Evolutionary conservation across 495 filamentous ascomycete species (phyloP), one percentile per base, ranked within the genome.

Genomic region (Aspergillus wentii): DNA sequence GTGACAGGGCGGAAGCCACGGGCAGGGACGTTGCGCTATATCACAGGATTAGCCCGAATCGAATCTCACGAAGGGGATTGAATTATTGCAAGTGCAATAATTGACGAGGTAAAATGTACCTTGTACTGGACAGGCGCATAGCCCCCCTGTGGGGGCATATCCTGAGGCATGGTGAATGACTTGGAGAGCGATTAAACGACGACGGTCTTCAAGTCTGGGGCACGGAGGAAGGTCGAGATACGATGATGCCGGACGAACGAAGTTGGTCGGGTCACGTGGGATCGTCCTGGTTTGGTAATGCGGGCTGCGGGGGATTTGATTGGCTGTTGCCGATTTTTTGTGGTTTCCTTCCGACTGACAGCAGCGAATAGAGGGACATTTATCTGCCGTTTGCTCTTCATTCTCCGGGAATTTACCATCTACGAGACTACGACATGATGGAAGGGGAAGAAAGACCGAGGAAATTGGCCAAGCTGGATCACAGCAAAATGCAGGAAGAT

Each of bases 41-140:
- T 23, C 17, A 32, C 10, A 17, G 20, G n/a, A n/a, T n/a, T n/a
- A n/a, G n/a, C n/a, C n/a, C n/a, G n/a, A n/a, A n/a, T n/a, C n/a
- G n/a, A n/a, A n/a, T n/a, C n/a, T n/a, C n/a, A n/a, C n/a, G n/a
- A n/a, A 33, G 35, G 14, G 35, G 17, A n/a, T 9, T 19, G 9
- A 29, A 18, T 30, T 19, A 25, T 37, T 17, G 14, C 23, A 4
- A 3, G n/a, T 11, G 19, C 14, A 21, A 31, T 14, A 48, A 49
- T 45, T 34, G 26, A 22, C 15, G 22, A 27, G 41, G 34, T n/a
- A 49, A 35, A 43, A 64, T 72, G 48, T 63, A 89, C 86, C 79
- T 95, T 95, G 74, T 94, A 98, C 66, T 97, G 92, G 35, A 98
- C 81, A 49, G 88, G 84, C 53, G 77, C 84, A 63, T 98, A 98